Base-by-base conservation (phyloP, 2,329 filamentous ascomycete species). In the Chalara sp. region DNA sequence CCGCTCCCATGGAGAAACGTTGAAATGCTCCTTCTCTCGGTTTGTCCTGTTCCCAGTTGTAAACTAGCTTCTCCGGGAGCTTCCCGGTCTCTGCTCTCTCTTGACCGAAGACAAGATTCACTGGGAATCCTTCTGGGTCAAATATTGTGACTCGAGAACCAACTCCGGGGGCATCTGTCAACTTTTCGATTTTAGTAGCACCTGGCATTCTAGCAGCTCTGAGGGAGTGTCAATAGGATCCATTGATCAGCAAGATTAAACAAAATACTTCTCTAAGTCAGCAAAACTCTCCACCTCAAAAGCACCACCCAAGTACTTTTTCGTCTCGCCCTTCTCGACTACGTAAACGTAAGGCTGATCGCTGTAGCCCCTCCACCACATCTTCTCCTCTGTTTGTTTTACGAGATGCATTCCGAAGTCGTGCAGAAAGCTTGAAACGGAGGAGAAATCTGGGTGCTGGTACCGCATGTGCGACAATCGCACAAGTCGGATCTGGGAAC, bases 71-170 rank as follows among this genome's bases (percentile, higher is more conserved):
- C 28, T 29, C 32, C 5, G 32, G 12, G 12, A 32, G 35, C 5
- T 44, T 28, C 5, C 29, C 76, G 76, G 67, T 87, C 84, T 62
- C 87, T 83, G 28, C 41, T 31, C 12, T n/a, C 21, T 13, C 32
- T 44, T 54, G 46, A 6, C 49, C 49, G 37, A 42, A 49, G 13
- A 52, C 32, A 0, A 83, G 68, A 57, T 80, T 76, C 56, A 83
- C 71, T 1, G 75, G 73, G 54, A 74, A 80, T 0, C 73, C 75
- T 50, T 80, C 76, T 1, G 74, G 72, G 50, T 77, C 72, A 48
- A 69, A 67, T 47, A 78, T 72, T 0, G 71, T 76, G 5, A 82
- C 75, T 13, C 70, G 67, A 55, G 71, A 66, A 46, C 78, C 76
- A 43, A 68, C 76, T 2, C 78, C 78, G 0, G 78, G 78, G 0